Base-by-base conservation (phyloP, 2,329 filamentous ascomycete genomes). In the Allantophomopsis cytisporea region DNA sequence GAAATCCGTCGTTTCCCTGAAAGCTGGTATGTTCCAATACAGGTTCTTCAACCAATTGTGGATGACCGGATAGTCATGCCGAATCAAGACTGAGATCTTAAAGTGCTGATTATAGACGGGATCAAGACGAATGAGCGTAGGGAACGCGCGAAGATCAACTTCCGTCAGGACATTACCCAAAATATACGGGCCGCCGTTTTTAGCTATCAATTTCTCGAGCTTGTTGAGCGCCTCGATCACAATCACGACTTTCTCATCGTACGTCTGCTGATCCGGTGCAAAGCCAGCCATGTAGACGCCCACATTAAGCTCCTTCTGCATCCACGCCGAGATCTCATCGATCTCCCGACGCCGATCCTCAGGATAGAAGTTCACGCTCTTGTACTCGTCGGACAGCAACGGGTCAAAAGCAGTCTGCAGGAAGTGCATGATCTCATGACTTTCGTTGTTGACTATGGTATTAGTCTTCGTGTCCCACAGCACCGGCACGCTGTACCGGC, bases 171-270 rank as follows among this genome's bases (percentile, higher is more conserved):
- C 54, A 23, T 76, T 59, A 12, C 87, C 87, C 42, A 91, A 84
- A 54, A 82, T 80, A 54, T 73, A 94, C 2, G 79, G 80, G 0
- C 72, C 72, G 28, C 56, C 50, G 33, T 43, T 47, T 10, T 54
- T 51, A 6, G 64, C 57, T 4, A 94, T 68, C 50, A 87, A 76
- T 40, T 66, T 60, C 62, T 94, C 87, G 5, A 82, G 71, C 30
- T 71, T 68, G 61, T 93, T 83, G 11, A 95, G 73, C 0, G 80
- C 78, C 44, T 73, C 67, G 57, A 95, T 94, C 5, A 95, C 71
- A 0, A 69, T 58, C 1, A 55, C 41, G 4, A 93, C 75, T 52
- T 83, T 80, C 42, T 71, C 69, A 52, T 91, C 81, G 58, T 94
- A 94, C 2, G 83, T 83, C 46, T 76, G 73, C 60, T 89, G 81